Conservation (phyloP, 352 stramenopile genomes). For the Elongisporangium undulatum region DNA sequence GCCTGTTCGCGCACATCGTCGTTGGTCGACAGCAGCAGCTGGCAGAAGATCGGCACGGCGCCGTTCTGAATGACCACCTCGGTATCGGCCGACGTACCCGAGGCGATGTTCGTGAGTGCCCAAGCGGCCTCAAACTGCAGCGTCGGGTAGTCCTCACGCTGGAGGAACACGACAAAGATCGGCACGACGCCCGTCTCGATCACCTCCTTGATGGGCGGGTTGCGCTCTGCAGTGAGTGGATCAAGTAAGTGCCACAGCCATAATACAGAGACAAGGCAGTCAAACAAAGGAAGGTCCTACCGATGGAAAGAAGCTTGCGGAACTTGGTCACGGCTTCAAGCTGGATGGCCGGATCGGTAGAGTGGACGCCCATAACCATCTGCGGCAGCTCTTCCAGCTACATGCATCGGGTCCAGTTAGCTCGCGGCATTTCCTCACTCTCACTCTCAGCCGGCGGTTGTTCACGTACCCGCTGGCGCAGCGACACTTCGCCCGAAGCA, state of each 20-base stretch:
- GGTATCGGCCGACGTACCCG: constrained; percentile 97
- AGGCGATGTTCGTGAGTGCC: constrained; percentile 99
- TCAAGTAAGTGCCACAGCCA: constrained; percentile 2
- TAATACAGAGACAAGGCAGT: constrained; percentile 1
- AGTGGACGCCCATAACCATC: constrained; percentile 93
- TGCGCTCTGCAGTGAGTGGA: constrained; percentile 87
- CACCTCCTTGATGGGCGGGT: constrained; percentile 98
- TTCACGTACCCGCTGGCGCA: constrained; percentile 45
- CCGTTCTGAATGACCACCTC: constrained; percentile 96
- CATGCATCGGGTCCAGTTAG: constrained; percentile 10
- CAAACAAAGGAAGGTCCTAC: constrained; percentile 23
- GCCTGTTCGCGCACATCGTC: constrained; percentile 96
- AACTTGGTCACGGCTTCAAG: constrained; percentile 98
- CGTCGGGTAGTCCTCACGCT: constrained; percentile 90
- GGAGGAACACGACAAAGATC: constrained; percentile 97
- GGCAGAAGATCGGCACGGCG: constrained; percentile 97
- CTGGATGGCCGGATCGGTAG: constrained; percentile 87
- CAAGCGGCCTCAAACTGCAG: constrained; percentile 99
- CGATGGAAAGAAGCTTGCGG: constrained; percentile 97
- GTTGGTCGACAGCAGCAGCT: constrained; percentile 94
- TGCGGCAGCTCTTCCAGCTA: constrained; percentile 93
- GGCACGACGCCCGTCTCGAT: constrained; percentile 98
- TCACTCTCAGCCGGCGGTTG: constrained; percentile 5
- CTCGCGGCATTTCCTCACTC: constrained; percentile 7
- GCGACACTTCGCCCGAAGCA: constrained; percentile 36